These are phyloP conservation scores for Elsinoe necatrix DNA, from an alignment of 2,329 filamentous ascomycete genomes.

Conservation along the genomic window DNA sequence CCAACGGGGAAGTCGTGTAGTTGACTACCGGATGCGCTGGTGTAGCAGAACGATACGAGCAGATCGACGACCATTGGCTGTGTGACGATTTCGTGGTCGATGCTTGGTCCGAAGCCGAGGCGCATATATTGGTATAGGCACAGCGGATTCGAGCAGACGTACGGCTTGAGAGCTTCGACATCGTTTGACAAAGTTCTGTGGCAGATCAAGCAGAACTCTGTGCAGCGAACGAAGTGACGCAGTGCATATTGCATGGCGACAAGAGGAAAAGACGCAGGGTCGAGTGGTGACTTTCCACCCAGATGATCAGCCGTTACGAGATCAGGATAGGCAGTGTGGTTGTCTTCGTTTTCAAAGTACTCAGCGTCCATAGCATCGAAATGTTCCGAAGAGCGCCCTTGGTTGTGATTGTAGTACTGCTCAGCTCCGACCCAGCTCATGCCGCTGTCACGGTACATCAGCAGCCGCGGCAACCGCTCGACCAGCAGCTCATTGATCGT, in stretches of 20 bases:
- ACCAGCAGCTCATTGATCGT: slow-evolving; percentile 63
- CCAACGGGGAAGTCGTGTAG: slow-evolving; percentile 51
- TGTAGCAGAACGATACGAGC: slow-evolving; percentile 72
- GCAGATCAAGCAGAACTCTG: slow-evolving; percentile 80
- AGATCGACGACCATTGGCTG: slow-evolving; percentile 80
- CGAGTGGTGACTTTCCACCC: slow-evolving; percentile 20
- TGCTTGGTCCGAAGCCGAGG: slow-evolving; percentile 73
- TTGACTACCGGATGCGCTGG: slow-evolving; percentile 38
- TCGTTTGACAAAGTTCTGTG: slow-evolving; percentile 57
- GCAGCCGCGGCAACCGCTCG: slow-evolving; percentile 51
- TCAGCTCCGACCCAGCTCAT: slow-evolving; percentile 64
- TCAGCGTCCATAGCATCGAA: slow-evolving; percentile 29
- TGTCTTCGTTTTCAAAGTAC: slow-evolving; percentile 31
- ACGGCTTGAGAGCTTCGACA: slow-evolving; percentile 63
- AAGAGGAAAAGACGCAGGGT: slow-evolving; percentile 45
- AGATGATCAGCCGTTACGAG: slow-evolving; percentile 47
- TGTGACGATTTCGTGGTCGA: slow-evolving; percentile 73
- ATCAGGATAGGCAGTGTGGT: slow-evolving; percentile 32
- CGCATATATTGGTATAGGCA: slow-evolving; percentile 85
- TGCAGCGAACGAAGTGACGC: slow-evolving; percentile 69
- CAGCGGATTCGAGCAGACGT: slow-evolving; percentile 64
- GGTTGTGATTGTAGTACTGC: slow-evolving; percentile 42
- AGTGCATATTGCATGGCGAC: slow-evolving; percentile 66
- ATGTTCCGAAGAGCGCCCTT: slow-evolving; percentile 29
- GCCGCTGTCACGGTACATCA: slow-evolving; percentile 46